A percentile compares a stretch with the other conserved stretches of the same genome.
phyloP scores from a whole-genome alignment of 2,329 filamentous ascomycete genomes.

The Beauveria rudraprayagi region DNA sequence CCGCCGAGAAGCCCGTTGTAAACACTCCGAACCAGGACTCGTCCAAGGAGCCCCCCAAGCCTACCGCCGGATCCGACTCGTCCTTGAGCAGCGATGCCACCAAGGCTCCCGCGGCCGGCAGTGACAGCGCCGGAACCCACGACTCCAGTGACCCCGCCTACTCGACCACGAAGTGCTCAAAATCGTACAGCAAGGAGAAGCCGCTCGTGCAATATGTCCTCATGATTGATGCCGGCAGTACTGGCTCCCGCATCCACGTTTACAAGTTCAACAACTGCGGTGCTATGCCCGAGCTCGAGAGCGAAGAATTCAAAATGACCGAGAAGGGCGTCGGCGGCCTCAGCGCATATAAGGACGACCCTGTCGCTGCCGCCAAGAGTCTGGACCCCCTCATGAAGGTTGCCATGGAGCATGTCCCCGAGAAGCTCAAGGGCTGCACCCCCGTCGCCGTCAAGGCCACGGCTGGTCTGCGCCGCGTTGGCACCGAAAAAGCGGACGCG shows the following conservation, averaged over 20 bases:
- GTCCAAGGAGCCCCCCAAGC: background rate
- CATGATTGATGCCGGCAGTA: constrained; percentile 98
- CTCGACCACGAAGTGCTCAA: constrained; percentile 68
- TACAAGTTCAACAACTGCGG: constrained; percentile 92
- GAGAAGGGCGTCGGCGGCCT: constrained; percentile 76
- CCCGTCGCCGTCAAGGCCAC: constrained; percentile 98
- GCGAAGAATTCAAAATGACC: constrained; percentile 90
- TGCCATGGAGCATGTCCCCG: constrained; percentile 75
- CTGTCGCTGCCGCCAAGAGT: constrained; percentile 80
- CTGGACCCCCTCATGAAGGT: constrained; percentile 82
- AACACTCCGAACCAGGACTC: background rate
- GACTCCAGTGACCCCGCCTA: constrained; percentile 46
- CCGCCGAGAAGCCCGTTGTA: background rate
- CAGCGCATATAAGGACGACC: constrained; percentile 80
- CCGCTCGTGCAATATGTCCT: constrained; percentile 94
- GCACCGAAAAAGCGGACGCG: constrained; percentile 67
- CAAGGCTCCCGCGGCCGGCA: constrained; percentile 11
- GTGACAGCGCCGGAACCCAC: constrained; percentile 43
- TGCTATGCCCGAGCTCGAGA: constrained; percentile 64
- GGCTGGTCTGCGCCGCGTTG: constrained; percentile 82
- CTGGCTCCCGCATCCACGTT: constrained; percentile 93
- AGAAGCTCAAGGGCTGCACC: constrained; percentile 83
- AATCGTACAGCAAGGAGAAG: constrained; percentile 78
- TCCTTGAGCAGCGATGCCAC: background rate
- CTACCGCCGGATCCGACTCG: constrained; percentile 2